Evolutionary conservation across 108 stramenopile genomes (phyloP).

Genomic region (Poteriospumella lacustris): DNA sequence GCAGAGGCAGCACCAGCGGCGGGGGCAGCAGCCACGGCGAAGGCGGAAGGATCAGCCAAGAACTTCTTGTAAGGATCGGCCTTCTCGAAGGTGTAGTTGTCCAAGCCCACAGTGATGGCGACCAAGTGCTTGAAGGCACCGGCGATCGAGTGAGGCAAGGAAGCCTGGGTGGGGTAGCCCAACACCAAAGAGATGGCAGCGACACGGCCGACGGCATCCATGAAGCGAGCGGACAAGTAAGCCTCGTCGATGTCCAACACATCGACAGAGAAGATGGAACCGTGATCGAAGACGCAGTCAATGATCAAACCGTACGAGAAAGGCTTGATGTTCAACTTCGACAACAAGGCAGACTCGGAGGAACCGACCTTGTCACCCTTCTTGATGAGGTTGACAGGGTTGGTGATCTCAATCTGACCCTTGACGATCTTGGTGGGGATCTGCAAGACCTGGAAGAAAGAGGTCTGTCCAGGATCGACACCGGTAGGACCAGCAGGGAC

Average conservation of each 20-base stretch:
- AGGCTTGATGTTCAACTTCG: conserved; percentile 91
- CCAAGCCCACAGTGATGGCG: conserved; percentile 75
- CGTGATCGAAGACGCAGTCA: conserved; percentile 84
- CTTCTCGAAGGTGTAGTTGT: conserved; percentile 80
- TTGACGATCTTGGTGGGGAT: conserved; percentile 92
- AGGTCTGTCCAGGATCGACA: conserved; percentile 98
- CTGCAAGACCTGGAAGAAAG: conserved; percentile 89
- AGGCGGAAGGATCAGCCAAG: conserved; percentile 36
- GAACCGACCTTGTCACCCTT: conserved; percentile 76
- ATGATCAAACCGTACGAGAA: conserved; percentile 94
- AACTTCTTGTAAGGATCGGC: conserved; percentile 67
- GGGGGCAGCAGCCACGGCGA: conserved; percentile 40
- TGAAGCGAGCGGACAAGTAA: conserved; percentile 66
- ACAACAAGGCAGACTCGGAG: conserved; percentile 70
- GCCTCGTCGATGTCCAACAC: conserved; percentile 37
- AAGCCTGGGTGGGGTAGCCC: conserved; percentile 85
- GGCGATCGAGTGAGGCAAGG: conserved; percentile 90
- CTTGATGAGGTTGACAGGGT: conserved; percentile 79
- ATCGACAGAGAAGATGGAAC: conserved; percentile 90
- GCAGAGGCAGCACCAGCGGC: conserved; percentile 10
- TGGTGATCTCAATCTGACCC: conserved; percentile 93
- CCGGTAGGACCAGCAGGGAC: conserved; percentile 96
- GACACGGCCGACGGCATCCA: conserved; percentile 67
- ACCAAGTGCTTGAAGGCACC: conserved; percentile 93
- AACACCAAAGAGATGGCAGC: conserved; percentile 78